phyloP scores from a whole-genome alignment of 208 protist genomes.

The Leishmania aethiopica region DNA sequence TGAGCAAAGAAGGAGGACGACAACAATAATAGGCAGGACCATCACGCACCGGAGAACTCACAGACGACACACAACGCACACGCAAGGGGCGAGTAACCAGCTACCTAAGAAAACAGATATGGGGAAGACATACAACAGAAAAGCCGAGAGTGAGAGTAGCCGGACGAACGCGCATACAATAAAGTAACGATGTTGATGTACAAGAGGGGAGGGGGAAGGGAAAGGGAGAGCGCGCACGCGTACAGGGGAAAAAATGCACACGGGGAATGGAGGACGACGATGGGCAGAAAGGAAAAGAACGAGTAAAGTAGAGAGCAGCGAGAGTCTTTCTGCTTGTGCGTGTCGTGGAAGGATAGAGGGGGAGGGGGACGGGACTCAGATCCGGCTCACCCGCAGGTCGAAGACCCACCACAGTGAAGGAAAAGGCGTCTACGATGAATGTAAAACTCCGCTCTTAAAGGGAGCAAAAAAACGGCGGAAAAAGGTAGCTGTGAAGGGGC shows the following conservation, averaged over 20 bases:
- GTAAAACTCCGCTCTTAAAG: not conserved
- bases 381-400: not conserved
- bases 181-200: not conserved
- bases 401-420: not conserved
- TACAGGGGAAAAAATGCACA: not conserved
- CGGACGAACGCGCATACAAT: not conserved
- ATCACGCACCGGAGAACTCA: not conserved
- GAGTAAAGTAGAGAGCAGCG: constrained; percentile 9
- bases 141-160: not conserved
- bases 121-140: not conserved
- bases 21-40: not conserved
- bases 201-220: not conserved
- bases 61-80: not conserved
- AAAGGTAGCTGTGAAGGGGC: not conserved
- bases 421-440: not conserved
- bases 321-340: not conserved
- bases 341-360: not conserved
- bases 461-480: not conserved
- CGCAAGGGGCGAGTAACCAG: not conserved
- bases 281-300: not conserved
- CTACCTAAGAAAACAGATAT: not conserved
- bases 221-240: not conserved
- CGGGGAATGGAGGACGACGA: not conserved
- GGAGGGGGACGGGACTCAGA: not conserved
- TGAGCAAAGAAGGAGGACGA: not conserved